Percentiles rank a stretch among this genome's conserved stretches.
Evolutionary conservation across 2,329 filamentous ascomycete species (phyloP).

Genomic region (Sphaerulina vaccinii): DNA sequence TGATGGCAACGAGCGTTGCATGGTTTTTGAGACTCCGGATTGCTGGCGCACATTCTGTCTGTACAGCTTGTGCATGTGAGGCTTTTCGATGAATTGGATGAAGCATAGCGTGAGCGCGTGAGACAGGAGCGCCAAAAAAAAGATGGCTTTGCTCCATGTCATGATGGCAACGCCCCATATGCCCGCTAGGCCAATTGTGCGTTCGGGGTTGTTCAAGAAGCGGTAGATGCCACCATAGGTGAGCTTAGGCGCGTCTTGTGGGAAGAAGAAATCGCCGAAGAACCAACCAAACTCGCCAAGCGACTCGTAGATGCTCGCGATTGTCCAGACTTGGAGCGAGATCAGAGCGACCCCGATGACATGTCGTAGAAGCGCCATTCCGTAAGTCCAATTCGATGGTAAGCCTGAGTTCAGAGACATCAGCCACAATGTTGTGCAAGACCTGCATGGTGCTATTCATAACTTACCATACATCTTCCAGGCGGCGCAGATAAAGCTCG

Average conservation of each 20-base stretch:
- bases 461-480: conserved; percentile 83
- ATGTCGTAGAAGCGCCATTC: conserved; percentile 81
- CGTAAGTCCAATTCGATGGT: conserved; percentile 83
- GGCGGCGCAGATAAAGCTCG: conserved; percentile 82
- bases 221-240: conserved; percentile 98
- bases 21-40: conserved; percentile 86
- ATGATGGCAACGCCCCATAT: conserved; percentile 93
- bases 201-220: conserved; percentile 95
- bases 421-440: conserved; percentile 11
- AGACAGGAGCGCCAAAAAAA: conserved; percentile 79
- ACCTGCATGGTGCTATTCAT: background rate
- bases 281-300: conserved; percentile 99
- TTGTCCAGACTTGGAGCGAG: conserved; percentile 87
- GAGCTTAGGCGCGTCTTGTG: conserved; percentile 80
- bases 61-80: conserved; percentile 98
- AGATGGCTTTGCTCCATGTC: conserved; percentile 83
- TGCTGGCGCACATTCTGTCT: conserved; percentile 78
- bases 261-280: conserved; percentile 99
- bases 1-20: conserved; percentile 80
- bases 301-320: conserved; percentile 88
- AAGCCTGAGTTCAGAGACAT: conserved; percentile 44
- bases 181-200: conserved; percentile 89
- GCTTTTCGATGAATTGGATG: conserved; percentile 89
- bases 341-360: conserved; percentile 79
- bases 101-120: conserved; percentile 84